Evolutionary conservation across 495 filamentous ascomycete genomes (phyloP).

Genomic region (Penicillium samsonianum): DNA sequence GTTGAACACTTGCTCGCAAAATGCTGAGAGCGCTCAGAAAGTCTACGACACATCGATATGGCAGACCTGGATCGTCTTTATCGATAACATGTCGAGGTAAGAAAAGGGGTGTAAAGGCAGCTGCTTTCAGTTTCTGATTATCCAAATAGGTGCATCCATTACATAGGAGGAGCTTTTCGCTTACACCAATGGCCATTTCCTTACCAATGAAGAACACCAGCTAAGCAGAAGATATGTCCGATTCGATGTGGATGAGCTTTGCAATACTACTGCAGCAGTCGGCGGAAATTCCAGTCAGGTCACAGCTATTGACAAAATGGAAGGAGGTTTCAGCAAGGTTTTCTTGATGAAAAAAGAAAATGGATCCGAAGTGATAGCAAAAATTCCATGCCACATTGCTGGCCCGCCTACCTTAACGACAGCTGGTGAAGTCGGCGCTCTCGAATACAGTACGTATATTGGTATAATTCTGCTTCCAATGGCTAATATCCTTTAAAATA

Average conservation of each 20-base stretch:
- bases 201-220: conserved; percentile 36
- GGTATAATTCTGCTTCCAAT: conserved; percentile 4
- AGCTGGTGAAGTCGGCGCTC: conserved; percentile 39
- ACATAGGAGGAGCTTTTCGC: conserved; percentile 30
- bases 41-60: conserved; percentile 8
- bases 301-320: conserved; percentile 37
- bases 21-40: conserved; percentile 10
- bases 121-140: conserved; percentile 5
- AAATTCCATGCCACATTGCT: conserved; percentile 40
- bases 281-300: conserved; percentile 11
- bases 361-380: conserved; percentile 38
- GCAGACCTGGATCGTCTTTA: conserved; percentile 4
- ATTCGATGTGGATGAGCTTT: conserved; percentile 38
- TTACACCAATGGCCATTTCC: conserved; percentile 40
- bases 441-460: conserved; percentile 36
- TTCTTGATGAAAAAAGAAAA: conserved; percentile 36
- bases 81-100: conserved; percentile 17
- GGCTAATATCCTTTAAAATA: conserved; percentile 16
- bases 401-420: conserved; percentile 35
- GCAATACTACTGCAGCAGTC: conserved; percentile 24
- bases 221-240: conserved; percentile 24
- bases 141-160: conserved; percentile 24
- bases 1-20: conserved; percentile 6
- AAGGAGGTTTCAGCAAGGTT: conserved; percentile 45
- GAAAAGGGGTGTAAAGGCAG: conserved; percentile 8